Evolutionary conservation across 139 green algal genomes (phyloP).

Genomic region (Zygnema circumcarinatum): DNA sequence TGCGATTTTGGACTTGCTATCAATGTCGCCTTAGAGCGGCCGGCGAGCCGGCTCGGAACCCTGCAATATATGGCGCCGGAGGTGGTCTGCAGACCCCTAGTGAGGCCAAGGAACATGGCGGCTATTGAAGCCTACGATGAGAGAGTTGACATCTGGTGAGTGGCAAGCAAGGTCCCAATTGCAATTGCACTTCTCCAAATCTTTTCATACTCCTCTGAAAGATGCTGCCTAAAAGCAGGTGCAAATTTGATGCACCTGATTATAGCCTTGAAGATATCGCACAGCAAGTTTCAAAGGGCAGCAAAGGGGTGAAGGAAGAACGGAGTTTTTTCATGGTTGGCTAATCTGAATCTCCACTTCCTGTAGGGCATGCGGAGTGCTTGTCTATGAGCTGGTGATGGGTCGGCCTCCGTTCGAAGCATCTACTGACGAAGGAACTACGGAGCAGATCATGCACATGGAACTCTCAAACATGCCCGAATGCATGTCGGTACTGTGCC

Average conservation of each 20-base stretch:
- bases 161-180: background rate
- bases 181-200: background rate
- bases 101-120: conserved; percentile 7
- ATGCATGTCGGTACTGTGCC: conserved; percentile 30
- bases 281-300: background rate
- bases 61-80: conserved; percentile 80
- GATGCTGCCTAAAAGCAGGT: background rate
- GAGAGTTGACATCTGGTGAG: conserved; percentile 57
- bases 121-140: conserved; percentile 40
- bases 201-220: background rate
- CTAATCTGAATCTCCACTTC: background rate
- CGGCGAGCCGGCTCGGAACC: conserved; percentile 70
- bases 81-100: conserved; percentile 42
- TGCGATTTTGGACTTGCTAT: conserved; percentile 80
- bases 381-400: conserved; percentile 84
- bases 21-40: conserved; percentile 63
- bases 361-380: conserved; percentile 70
- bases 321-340: background rate
- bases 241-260: background rate
- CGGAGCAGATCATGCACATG: conserved; percentile 62
- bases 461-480: conserved; percentile 27
- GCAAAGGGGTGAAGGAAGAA: background rate
- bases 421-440: conserved; percentile 60
- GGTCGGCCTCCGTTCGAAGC: conserved; percentile 78
- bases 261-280: background rate